Percentiles rank a stretch among this genome's conserved stretches.
phyloP scores from a whole-genome alignment of 1,284 basidiomycete species.

The Neonothopanus nambi region DNA sequence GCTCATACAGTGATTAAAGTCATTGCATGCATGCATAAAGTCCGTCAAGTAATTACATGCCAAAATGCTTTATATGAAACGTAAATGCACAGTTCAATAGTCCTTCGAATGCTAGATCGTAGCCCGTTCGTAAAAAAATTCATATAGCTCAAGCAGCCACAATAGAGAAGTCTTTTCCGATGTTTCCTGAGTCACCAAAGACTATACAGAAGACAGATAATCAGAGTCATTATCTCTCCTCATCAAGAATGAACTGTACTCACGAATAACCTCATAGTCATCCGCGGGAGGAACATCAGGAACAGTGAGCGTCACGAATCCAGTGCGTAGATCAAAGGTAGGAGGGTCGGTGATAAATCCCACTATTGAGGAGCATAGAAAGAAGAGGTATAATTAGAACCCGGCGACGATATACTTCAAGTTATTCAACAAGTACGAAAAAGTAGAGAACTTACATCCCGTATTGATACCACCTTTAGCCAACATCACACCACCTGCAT shows the following conservation, averaged over 20 bases:
- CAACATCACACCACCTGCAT: conserved; percentile 7
- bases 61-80: too few relatives aligned
- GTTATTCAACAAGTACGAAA: too few relatives aligned
- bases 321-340: conserved; percentile 9
- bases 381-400: neutral
- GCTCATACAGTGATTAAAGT: too few relatives aligned
- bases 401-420: neutral
- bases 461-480: neutral
- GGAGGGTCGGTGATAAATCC: neutral
- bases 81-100: too few relatives aligned
- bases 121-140: too few relatives aligned
- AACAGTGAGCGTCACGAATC: conserved; percentile 9
- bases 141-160: conserved; percentile 3
- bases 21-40: too few relatives aligned
- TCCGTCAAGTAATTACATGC: too few relatives aligned
- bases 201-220: conserved; percentile 3
- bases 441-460: neutral
- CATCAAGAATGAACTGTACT: neutral
- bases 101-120: too few relatives aligned
- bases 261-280: conserved; percentile 9
- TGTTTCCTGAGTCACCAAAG: conserved; percentile 30
- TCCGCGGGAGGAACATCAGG: conserved; percentile 7
- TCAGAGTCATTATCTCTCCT: neutral
- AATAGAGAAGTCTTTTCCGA: conserved; percentile 18
- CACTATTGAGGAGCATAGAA: neutral